Evolutionary conservation across 2,329 filamentous ascomycete species (phyloP), one percentile per base, ranked within the genome.

Genomic region (Penicillium sclerotiorum): DNA sequence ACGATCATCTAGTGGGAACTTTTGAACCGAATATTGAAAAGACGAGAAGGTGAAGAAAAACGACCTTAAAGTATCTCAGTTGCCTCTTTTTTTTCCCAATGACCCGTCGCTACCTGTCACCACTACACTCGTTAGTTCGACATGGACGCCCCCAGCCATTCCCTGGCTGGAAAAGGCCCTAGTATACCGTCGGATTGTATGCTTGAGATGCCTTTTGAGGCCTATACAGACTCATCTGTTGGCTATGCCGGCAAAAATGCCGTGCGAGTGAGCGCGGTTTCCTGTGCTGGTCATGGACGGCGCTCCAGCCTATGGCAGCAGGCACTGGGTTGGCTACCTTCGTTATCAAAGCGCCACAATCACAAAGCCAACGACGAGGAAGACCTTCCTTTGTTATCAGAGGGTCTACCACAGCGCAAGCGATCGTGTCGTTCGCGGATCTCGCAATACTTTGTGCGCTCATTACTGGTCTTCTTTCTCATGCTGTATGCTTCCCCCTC

Each of bases 401-500:
- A 52, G 27, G 37, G 49, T 11, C 23, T 37, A 4, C 22, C 40
- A 4, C 55, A 40, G 32, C 47, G 38, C n/a, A 56, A 48, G 43
- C 55, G 55, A 49, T 53, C 53, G 23, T 45, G 47, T 46, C 53
- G 50, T 25, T 50, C 51, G 18, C 55, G 47, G 8, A 49, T 57
- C 13, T 48, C 48, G 25, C 53, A 55, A 36, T 60, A 61, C 32
- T 46, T 63, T 6, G 12, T 60, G 21, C 55, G 56, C 37, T 50
- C 47, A 7, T 13, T 64, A 9, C 22, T 63, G 11, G 49, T 53
- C 1, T 55, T 69, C 32, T 64, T 71, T 45, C 45, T 68, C 45
- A 69, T 71, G 68, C 57, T 70, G 67, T 70, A 50, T 60, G 67
- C 60, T 36, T 35, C 27, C 5, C 11, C 37, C 13, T 7, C n/a